Conservation (phyloP, 495 filamentous ascomycete genomes). For the Tuber magnatum region DNA sequence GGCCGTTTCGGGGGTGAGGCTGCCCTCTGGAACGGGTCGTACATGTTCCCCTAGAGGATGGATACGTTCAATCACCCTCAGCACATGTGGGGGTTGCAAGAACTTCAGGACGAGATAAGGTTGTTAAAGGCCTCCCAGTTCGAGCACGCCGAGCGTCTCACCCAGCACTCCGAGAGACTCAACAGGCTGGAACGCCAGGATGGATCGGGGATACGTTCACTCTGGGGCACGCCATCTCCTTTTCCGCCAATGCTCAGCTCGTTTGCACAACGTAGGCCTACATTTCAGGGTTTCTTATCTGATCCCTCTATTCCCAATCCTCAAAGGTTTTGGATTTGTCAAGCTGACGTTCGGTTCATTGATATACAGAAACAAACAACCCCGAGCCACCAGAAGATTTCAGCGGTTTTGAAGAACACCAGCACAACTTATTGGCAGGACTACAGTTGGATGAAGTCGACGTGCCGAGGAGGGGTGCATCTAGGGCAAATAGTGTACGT, state of each 20-base stretch:
- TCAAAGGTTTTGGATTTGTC: slow-evolving; percentile 10
- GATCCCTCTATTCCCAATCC: slow-evolving; percentile 27
- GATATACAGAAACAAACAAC: slow-evolving; percentile 58
- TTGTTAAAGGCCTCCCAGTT: slow-evolving; percentile 57
- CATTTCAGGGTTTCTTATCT: slow-evolving; percentile 58
- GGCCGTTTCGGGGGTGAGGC: slow-evolving; percentile 26
- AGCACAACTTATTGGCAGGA: slow-evolving; percentile 60
- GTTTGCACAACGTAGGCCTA: slow-evolving; percentile 40
- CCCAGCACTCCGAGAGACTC: slow-evolving; percentile 46
- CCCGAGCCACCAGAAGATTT: slow-evolving; percentile 70
- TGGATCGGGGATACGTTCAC: slow-evolving; percentile 58
- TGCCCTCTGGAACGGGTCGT: slow-evolving; percentile 31
- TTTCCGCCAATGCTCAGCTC: slow-evolving; percentile 53
- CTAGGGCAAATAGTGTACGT: slow-evolving; percentile 94
- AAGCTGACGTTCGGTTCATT: slow-evolving; percentile 19
- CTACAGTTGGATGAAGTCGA: slow-evolving; percentile 81
- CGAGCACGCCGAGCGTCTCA: slow-evolving; percentile 55
- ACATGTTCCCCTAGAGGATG: slow-evolving; percentile 39
- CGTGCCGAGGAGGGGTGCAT: slow-evolving; percentile 83
- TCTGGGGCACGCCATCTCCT: slow-evolving; percentile 62
- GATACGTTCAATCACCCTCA: slow-evolving; percentile 36
- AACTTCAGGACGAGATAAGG: slow-evolving; percentile 62
- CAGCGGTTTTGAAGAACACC: slow-evolving; percentile 75
- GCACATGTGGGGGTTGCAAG: slow-evolving; percentile 43
- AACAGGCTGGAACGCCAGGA: slow-evolving; percentile 59